Percentiles rank a stretch among this genome's conserved stretches.
Evolutionary conservation across 2,329 filamentous ascomycete genomes (phyloP).

Genomic region (Neonectria neomacrospora): DNA sequence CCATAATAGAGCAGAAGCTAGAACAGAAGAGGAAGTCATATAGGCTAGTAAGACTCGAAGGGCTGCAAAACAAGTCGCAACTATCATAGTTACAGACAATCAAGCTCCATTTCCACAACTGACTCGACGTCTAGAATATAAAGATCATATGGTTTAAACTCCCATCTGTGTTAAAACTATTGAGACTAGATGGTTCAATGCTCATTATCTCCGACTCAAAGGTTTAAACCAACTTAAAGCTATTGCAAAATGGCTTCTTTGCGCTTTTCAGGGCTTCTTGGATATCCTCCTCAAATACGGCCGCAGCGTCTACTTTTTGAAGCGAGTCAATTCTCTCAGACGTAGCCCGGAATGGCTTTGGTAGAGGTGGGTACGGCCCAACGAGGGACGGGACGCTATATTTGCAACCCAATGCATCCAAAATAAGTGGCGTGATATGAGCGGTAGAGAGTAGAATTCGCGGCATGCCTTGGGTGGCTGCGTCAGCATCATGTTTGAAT

Average conservation of each 20-base stretch:
- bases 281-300: not conserved
- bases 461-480: conserved; percentile 14
- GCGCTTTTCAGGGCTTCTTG: conserved; percentile 4
- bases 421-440: conserved; percentile 16
- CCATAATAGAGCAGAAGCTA: too few relatives aligned
- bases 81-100: too few relatives aligned
- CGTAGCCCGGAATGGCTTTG: conserved; percentile 14
- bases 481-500: not conserved
- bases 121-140: too few relatives aligned
- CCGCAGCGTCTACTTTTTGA: conserved; percentile 5
- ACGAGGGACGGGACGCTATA: conserved; percentile 16
- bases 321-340: conserved; percentile 7
- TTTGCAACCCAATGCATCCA: conserved; percentile 12
- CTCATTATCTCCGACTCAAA: too few relatives aligned
- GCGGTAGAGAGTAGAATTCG: conserved; percentile 22
- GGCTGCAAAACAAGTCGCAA: too few relatives aligned
- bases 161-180: too few relatives aligned
- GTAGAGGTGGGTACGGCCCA: conserved; percentile 10
- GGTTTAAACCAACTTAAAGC: too few relatives aligned
- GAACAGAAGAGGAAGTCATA: too few relatives aligned
- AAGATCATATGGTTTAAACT: too few relatives aligned
- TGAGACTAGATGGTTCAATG: too few relatives aligned
- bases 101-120: too few relatives aligned
- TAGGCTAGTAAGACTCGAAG: too few relatives aligned
- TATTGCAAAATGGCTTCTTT: conserved; percentile 8